Base-by-base conservation (phyloP, 129 eudicot species). In the Saposhnikovia divaricata region DNA sequence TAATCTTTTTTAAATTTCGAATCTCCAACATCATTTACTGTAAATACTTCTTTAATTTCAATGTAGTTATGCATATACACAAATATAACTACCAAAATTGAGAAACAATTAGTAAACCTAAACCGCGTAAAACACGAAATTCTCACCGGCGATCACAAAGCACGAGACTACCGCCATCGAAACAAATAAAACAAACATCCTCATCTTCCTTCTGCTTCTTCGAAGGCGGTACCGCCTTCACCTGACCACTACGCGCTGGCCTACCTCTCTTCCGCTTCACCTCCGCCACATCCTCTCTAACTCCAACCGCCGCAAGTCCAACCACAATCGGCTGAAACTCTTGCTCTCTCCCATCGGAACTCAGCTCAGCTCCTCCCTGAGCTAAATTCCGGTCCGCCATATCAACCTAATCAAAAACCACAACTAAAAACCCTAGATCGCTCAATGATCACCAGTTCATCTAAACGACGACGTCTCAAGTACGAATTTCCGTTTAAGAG, bases 131-230 rank as follows among this genome's bases (percentile, higher is more conserved):
- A 74, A 74, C 39, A 25, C 59, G 8, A 21, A 74, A 74, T 42
- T 50, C 88, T 87, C 87, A 95, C 99, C 89, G 89, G 77, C 94
- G 96, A 88, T 95, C 97, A 74, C 97, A 95, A 2, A 95, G 93
- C 72, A 95, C 99, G 59, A 95, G 90, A 68, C 87, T 86, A 47
- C 99, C 98, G 10, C 97, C 99, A 80, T 95, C 99, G 59, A 95
- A 95, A 88, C 99, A 95, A 27, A 95, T 95, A 81, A 95, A 95
- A 81, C 99, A 95, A 42, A 95, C 99, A 53, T 95, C 98, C n/a
- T 93, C 98, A 65, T 87, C 90, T 72, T 92, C 92, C 77, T 86
- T 88, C 68, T 57, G 79, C 86, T 83, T 82, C 87, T 89, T 88
- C 47, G 77, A 79, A 7, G 84, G 79, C 82, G 89, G 88, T 81